phyloP scores from a whole-genome alignment of 257 asterid species.

The Oldenlandia corymbosa region DNA sequence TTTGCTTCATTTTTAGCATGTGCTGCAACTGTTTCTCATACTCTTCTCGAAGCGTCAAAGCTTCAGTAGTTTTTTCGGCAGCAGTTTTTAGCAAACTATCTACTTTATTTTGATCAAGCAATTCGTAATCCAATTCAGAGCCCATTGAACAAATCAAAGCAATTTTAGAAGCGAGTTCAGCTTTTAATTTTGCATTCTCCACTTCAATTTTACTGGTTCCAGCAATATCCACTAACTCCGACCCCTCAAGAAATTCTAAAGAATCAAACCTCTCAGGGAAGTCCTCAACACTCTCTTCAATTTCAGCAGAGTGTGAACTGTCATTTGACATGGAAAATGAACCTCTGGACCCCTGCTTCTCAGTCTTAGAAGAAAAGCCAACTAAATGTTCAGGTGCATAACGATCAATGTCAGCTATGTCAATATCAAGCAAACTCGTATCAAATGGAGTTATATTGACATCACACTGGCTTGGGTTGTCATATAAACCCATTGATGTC shows the following conservation, averaged over 20 bases:
- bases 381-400: conserved; percentile 83
- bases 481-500: conserved; percentile 84
- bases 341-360: conserved; percentile 51
- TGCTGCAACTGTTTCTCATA: conserved; percentile 68
- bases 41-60: conserved; percentile 72
- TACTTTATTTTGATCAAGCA: conserved; percentile 53
- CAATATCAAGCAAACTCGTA: conserved; percentile 66
- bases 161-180: conserved; percentile 95
- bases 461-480: conserved; percentile 77
- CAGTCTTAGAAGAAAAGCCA: conserved; percentile 51
- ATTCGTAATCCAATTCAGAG: conserved; percentile 57
- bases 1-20: conserved; percentile 65
- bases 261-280: conserved; percentile 43
- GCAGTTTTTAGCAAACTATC: conserved; percentile 61
- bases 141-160: conserved; percentile 70
- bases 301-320: conserved; percentile 49
- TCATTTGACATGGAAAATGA: conserved; percentile 55
- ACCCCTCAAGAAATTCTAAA: conserved; percentile 49
- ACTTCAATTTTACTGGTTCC: conserved; percentile 96
- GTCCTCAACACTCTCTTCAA: conserved; percentile 37
- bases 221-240: conserved; percentile 79
- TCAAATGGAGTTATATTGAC: conserved; percentile 85
- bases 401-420: conserved; percentile 71
- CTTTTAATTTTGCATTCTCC: conserved; percentile 89
- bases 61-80: conserved; percentile 76